phyloP scores from a whole-genome alignment of 805 yeast genomes.

The Candida chilensis region DNA sequence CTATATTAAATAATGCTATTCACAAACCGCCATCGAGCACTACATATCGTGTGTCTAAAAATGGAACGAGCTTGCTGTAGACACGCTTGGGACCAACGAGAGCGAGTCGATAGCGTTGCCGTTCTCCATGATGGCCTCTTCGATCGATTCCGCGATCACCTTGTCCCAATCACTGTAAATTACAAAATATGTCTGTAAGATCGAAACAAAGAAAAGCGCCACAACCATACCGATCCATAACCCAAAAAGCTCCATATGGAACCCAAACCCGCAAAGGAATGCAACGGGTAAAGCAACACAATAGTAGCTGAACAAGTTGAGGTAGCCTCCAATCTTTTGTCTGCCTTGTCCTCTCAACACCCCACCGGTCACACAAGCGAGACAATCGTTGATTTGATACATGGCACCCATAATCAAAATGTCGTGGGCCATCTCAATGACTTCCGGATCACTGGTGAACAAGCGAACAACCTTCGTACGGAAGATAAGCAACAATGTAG shows the following conservation, averaged over 20 bases:
- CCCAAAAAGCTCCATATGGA: conserved; percentile 22
- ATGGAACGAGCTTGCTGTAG: conserved; percentile 2
- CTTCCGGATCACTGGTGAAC: conserved; percentile 18
- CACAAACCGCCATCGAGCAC: no score
- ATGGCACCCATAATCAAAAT: conserved; percentile 24
- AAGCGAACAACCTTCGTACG: conserved; percentile 12
- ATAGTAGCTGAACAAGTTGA: conserved; percentile 28
- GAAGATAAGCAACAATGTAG: conserved; percentile 12
- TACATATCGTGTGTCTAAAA: no score
- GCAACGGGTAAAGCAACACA: conserved; percentile 31
- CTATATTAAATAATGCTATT: no score
- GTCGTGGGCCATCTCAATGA: conserved; percentile 10
- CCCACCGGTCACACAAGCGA: conserved; percentile 27
- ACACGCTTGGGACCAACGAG: conserved; percentile 2
- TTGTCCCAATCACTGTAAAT: conserved; percentile 30
- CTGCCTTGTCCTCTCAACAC: conserved; percentile 35
- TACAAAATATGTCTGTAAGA: conserved; percentile 30
- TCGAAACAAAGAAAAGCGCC: conserved; percentile 23
- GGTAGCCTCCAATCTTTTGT: conserved; percentile 32
- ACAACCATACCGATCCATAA: conserved; percentile 30
- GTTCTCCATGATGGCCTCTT: conserved; percentile 31
- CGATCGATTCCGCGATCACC: conserved; percentile 26
- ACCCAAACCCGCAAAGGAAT: conserved; percentile 23
- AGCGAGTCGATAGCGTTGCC: conserved; percentile 7
- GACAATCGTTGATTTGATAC: conserved; percentile 29